Evolutionary conservation across 2,329 filamentous ascomycete genomes (phyloP), one percentile per base, ranked within the genome.

Genomic region (Ilyonectria destructans): DNA sequence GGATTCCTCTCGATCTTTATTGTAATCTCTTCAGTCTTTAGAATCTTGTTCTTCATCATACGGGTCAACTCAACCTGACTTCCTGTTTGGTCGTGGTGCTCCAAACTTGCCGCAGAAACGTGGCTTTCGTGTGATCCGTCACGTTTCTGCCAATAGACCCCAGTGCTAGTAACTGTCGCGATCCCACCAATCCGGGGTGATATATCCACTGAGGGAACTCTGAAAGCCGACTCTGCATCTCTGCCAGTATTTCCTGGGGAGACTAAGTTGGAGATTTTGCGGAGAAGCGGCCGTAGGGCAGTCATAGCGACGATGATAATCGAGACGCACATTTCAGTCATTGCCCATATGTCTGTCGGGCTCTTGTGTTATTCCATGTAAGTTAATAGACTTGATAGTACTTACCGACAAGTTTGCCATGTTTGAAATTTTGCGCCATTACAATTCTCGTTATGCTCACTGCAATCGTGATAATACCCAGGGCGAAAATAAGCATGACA

Each of bases 381-480:
- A 10, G 12, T 33, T 12, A 12, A 33, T 9, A 9, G 31, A 33
- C 8, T 33, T 33, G 31, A 12, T 10, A 9, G 7, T 9, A 17
- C 15, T 15, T 1, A 37, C 70, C 60, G 26, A 72, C 69, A 69
- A 68, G 48, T 9, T 37, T 26, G n/a, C 70, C 21, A 51, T 51
- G 29, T 51, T 4, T 13, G 59, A 19, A 17, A 54, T 43, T 31
- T 43, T 29, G 40, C 69, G 68, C 66, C 4, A 71, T 71, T 7
- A 60, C 57, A 23, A 76, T 75, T 6, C 74, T 64, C 3, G 65
- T 70, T 4, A 76, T 51, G 26, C 71, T 74, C 17, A 72, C 70
- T 5, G 61, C 68, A 37, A 75, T 70, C 0, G 74, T 76, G 33
- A 75, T 67, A 1, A 71, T 51, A 1, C 72, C 72, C 2, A 73